Base-by-base conservation (phyloP, 371 early-diverging fungal species). In the Chytridium lagenaria region DNA sequence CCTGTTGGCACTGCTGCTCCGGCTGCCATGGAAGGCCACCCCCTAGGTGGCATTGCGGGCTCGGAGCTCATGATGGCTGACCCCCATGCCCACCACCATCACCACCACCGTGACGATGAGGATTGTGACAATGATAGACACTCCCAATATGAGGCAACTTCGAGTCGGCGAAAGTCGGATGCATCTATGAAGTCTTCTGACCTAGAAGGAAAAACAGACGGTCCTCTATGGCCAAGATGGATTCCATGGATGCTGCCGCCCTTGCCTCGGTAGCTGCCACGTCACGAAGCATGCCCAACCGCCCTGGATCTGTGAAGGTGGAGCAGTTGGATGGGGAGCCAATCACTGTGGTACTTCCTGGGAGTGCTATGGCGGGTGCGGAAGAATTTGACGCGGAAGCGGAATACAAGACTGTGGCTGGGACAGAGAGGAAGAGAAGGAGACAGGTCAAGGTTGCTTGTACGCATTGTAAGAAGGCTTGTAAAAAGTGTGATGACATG, bases 401-500 rank as follows among this genome's bases (percentile, higher is more conserved):
- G 5, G 26, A 7, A 3, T n/a, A 5, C 7, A 57, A 57, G 26
- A 19, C 36, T 63, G 7, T 26, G 5, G 34, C 63, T 19, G 34
- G 30, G 2, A 40, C 22, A 12, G 66, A 44, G 52, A 26, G 31
- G 23, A 68, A 51, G 68, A 23, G 52, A 73, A 83, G 92, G 64
- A 88, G 89, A 63, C 94, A 93, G 77, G 93, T 92, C 66, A 93
- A 93, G 77, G 90, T 91, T 78, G 94, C 94, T 16, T 93, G 94
- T 83, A 88, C 89, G 68, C 94, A 95, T 73, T 96, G 96, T 73
- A 93, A 94, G 84, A 91, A 91, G 73, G 94, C 95, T 0, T 96
- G 96, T 80, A 96, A 96, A 81, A 95, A 94, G 80, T 96, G 96
- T 76, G 95, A 93, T 76, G 91, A 94, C 70, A 89, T 87, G 28